These are phyloP conservation scores for Lentinus brumalis DNA, from an alignment of 768 basidiomycete genomes.

Conservation along the genomic window DNA sequence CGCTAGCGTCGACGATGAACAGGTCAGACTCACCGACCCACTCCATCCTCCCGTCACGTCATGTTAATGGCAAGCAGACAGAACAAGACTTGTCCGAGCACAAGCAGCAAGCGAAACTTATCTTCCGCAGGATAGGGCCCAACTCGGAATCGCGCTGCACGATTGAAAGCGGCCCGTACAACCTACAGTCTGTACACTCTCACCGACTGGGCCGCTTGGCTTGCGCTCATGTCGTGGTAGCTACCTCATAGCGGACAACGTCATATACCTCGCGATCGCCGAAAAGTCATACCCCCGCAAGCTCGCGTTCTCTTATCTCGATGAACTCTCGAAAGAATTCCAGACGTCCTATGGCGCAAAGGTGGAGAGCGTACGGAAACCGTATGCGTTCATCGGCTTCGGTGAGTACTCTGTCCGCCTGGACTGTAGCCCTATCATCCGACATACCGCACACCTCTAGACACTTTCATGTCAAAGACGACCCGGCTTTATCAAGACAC, in stretches of 20 bases:
- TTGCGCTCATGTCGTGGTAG: conserved; percentile 41
- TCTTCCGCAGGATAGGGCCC: conserved; percentile 91
- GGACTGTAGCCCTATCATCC: conserved; percentile 2
- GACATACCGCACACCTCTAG: conserved; percentile 32
- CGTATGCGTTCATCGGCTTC: conserved; percentile 99
- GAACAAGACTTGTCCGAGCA: conserved; percentile 94
- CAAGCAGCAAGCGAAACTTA: conserved; percentile 97
- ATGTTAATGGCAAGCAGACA: conserved; percentile 55
- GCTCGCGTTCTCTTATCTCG: conserved; percentile 95
- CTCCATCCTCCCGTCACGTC: neutral
- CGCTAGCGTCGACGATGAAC: conserved; percentile 96
- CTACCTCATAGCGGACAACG: conserved; percentile 93
- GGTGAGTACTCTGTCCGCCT: conserved; percentile 52
- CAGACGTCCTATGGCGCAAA: conserved; percentile 89
- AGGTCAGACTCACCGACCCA: conserved; percentile 50
- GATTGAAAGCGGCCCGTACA: conserved; percentile 93
- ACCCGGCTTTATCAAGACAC: conserved; percentile 94
- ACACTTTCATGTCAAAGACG: conserved; percentile 99
- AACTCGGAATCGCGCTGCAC: conserved; percentile 96
- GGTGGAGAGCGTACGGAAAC: conserved; percentile 89
- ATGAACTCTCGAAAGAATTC: conserved; percentile 97
- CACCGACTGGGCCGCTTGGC: conserved; percentile 10
- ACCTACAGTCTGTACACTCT: conserved; percentile 80
- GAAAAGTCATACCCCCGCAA: conserved; percentile 98
- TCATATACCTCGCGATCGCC: conserved; percentile 92